A percentile compares a stretch with the other conserved stretches of the same genome.
Conservation (phyloP, 805 yeast species). For the Myxozyma neotropica region DNA sequence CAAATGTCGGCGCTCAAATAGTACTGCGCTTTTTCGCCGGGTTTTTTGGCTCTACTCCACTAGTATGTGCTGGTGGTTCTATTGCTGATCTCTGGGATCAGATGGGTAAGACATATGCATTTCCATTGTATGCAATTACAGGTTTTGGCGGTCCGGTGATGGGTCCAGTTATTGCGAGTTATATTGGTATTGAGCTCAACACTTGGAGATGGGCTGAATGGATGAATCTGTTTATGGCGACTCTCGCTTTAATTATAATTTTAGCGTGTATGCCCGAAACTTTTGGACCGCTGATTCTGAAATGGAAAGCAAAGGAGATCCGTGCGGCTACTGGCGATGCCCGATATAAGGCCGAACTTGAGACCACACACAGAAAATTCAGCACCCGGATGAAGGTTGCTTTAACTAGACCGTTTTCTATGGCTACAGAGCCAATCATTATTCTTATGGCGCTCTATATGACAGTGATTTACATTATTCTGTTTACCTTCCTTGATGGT, state of each 20-base stretch:
- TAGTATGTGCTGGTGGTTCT: conserved; percentile 86
- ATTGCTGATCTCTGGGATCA: conserved; percentile 66
- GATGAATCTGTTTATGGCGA: conserved; percentile 62
- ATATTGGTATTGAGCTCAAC: conserved; percentile 57
- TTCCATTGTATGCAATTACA: conserved; percentile 32
- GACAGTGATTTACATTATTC: conserved; percentile 58
- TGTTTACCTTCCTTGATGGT: conserved; percentile 62
- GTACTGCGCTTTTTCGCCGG: conserved; percentile 78
- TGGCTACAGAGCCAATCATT: conserved; percentile 61
- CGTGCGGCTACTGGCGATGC: conserved; percentile 51
- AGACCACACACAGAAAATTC: conserved; percentile 44
- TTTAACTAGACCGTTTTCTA: conserved; percentile 54
- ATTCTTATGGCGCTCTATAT: conserved; percentile 56
- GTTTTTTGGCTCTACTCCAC: conserved; percentile 75
- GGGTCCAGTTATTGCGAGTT: conserved; percentile 71
- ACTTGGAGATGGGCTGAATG: conserved; percentile 80
- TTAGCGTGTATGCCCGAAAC: conserved; percentile 73
- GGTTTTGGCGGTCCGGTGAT: conserved; percentile 63
- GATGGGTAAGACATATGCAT: conserved; percentile 27
- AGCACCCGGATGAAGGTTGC: conserved; percentile 50
- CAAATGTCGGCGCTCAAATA: conserved; percentile 60
- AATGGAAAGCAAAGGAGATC: conserved; percentile 63
- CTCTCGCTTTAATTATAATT: conserved; percentile 45
- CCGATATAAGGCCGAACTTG: conserved; percentile 49
- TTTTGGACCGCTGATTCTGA: conserved; percentile 78